These are phyloP conservation scores for Pharus latifolius DNA, from an alignment of 176 grass and related monocot species.

Conservation along the genomic window DNA sequence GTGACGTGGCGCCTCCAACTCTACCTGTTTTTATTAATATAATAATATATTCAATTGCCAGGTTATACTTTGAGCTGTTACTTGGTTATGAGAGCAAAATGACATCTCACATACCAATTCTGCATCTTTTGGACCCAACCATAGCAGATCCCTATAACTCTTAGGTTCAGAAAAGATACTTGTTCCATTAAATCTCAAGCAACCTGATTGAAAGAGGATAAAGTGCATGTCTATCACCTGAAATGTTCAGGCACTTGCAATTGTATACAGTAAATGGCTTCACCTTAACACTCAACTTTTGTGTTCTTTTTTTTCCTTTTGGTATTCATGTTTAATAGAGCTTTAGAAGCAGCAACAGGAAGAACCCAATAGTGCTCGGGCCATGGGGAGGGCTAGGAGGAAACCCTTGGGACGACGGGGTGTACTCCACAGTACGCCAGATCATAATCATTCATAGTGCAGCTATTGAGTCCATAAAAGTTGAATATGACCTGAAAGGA, in stretches of 20 bases:
- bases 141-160: neutral
- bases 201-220: no score
- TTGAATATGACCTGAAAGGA: slow-evolving; percentile 43
- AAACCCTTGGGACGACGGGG: slow-evolving; percentile 35
- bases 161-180: no score
- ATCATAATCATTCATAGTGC: slow-evolving; percentile 29
- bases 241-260: no score
- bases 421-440: slow-evolving; percentile 27
- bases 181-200: no score
- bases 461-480: slow-evolving; percentile 28
- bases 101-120: neutral
- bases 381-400: slow-evolving; percentile 60
- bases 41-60: neutral
- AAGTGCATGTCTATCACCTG: no score
- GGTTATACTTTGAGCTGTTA: neutral
- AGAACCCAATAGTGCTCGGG: slow-evolving; percentile 11
- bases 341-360: slow-evolving; percentile 26
- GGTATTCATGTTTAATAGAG: slow-evolving; percentile 16
- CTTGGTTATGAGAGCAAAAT: neutral
- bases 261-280: no score
- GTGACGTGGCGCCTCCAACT: no score
- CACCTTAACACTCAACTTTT: neutral
- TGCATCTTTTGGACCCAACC: neutral
- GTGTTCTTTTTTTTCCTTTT: neutral
- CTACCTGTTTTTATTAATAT: no score